Evolutionary conservation across 2,329 filamentous ascomycete species (phyloP).

Genomic region (Aspergillus calidoustus): DNA sequence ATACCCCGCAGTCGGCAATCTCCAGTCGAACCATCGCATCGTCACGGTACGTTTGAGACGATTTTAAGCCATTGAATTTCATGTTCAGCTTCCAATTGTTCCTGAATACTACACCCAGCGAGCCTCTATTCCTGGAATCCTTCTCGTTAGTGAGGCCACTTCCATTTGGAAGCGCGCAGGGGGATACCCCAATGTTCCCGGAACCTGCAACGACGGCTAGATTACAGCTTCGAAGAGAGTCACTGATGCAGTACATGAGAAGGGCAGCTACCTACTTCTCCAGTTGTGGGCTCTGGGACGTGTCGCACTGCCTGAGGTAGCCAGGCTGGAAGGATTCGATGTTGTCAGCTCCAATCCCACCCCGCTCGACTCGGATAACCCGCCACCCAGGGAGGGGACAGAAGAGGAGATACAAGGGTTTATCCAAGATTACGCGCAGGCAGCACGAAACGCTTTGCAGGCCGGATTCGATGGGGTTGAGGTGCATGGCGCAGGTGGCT

Average conservation of each 20-base stretch:
- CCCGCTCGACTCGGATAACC: conserved; percentile 20
- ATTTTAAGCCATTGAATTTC: conserved; percentile 54
- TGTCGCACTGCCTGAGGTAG: conserved; percentile 44
- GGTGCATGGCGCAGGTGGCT: conserved; percentile 55
- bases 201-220: conserved; percentile 61
- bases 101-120: conserved; percentile 61
- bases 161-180: conserved; percentile 54
- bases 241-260: conserved; percentile 65
- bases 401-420: conserved; percentile 49
- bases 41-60: conserved; percentile 63
- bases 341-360: conserved; percentile 36
- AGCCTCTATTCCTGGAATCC: conserved; percentile 56
- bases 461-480: conserved; percentile 60
- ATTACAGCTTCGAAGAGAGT: conserved; percentile 64
- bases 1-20: too few species aligned
- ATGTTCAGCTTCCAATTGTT: conserved; percentile 51
- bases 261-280: conserved; percentile 63
- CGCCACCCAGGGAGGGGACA: conserved; percentile 8
- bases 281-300: conserved; percentile 69
- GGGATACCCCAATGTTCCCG: conserved; percentile 59
- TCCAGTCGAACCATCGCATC: conserved; percentile 44
- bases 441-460: conserved; percentile 57
- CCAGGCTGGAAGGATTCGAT: conserved; percentile 1
- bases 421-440: conserved; percentile 48
- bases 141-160: conserved; percentile 64